Conservation (phyloP, 2,329 filamentous ascomycete species). For the Esteya vermicola region DNA sequence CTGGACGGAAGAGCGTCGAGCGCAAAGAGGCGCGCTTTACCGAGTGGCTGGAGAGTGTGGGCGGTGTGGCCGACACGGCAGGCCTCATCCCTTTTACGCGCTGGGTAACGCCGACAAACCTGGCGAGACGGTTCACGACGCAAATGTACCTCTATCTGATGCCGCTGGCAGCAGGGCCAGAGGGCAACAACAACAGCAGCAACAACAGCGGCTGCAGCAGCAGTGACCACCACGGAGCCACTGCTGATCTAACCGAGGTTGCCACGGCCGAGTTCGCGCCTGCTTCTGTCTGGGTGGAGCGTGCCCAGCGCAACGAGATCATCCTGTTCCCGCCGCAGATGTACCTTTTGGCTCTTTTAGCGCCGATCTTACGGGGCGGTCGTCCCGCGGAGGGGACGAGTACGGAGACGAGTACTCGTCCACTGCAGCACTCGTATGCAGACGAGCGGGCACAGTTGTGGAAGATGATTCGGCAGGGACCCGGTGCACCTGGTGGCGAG, state of each 20-base stretch:
- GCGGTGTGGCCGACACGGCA: conserved; percentile 51
- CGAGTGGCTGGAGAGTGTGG: conserved; percentile 45
- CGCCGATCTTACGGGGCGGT: conserved; percentile 30
- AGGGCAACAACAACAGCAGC: conserved; percentile 44
- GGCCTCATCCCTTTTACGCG: conserved; percentile 69
- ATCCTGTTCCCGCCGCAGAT: conserved; percentile 86
- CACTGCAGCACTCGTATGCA: too few relatives aligned
- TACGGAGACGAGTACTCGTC: conserved; percentile 17
- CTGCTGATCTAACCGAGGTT: conserved; percentile 51
- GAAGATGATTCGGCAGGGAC: neutral
- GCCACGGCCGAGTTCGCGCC: conserved; percentile 52
- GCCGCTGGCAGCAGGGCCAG: conserved; percentile 39
- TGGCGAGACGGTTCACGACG: conserved; percentile 71
- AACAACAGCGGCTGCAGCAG: too few relatives aligned
- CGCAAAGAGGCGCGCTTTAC: conserved; percentile 48
- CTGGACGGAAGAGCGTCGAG: conserved; percentile 60
- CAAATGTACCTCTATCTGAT: conserved; percentile 96
- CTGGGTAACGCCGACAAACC: conserved; percentile 71
- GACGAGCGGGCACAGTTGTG: conserved; percentile 5
- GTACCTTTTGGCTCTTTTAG: conserved; percentile 51
- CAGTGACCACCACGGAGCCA: conserved; percentile 47
- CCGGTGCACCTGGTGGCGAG: conserved; percentile 11
- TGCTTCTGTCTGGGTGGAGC: conserved; percentile 52
- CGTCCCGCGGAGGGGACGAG: neutral
- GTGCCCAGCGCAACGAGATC: conserved; percentile 50